Evolutionary conservation across 2,329 filamentous ascomycete genomes (phyloP).

Genomic region (Orbilia quercus): DNA sequence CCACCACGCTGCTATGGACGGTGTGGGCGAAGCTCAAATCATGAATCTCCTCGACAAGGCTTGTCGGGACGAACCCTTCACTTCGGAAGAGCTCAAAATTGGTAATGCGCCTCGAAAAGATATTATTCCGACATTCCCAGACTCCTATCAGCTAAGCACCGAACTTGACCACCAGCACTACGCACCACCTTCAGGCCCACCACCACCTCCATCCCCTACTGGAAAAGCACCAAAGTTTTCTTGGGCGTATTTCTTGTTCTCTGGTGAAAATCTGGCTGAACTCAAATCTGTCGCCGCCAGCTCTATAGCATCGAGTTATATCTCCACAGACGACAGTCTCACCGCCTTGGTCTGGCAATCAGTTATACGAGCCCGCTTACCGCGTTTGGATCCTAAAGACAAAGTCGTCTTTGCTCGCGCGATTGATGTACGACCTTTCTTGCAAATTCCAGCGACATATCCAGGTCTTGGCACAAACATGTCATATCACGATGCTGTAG

Average conservation of each 20-base stretch:
- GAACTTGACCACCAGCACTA: slow-evolving; percentile 63
- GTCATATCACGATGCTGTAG: slow-evolving; percentile 63
- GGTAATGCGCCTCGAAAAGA: slow-evolving; percentile 65
- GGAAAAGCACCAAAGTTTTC: slow-evolving; percentile 60
- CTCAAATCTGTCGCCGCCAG: slow-evolving; percentile 64
- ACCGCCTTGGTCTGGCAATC: slow-evolving; percentile 68
- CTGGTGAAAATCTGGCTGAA: slow-evolving; percentile 61
- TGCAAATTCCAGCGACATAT: slow-evolving; percentile 65
- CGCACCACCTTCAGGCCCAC: slow-evolving; percentile 57
- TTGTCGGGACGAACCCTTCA: slow-evolving; percentile 66
- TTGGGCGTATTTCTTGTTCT: slow-evolving; percentile 67
- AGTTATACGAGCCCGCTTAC: slow-evolving; percentile 64
- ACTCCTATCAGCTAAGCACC: slow-evolving; percentile 61
- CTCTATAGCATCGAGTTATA: slow-evolving; percentile 61
- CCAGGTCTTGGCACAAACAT: slow-evolving; percentile 67
- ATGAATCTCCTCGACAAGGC: slow-evolving; percentile 67
- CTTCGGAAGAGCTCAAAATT: slow-evolving; percentile 63
- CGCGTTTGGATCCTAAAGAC: slow-evolving; percentile 60
- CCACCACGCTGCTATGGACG: slow-evolving; percentile 68
- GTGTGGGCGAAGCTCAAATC: slow-evolving; percentile 66
- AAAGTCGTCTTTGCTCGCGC: slow-evolving; percentile 65
- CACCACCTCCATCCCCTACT: slow-evolving; percentile 47
- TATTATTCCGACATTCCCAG: slow-evolving; percentile 64
- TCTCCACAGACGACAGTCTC: slow-evolving; percentile 70
- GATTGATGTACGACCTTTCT: slow-evolving; percentile 65